Evolutionary conservation across 208 protist species (phyloP), one percentile per base, ranked within the genome.

Genomic region (Angomonas deanei): DNA sequence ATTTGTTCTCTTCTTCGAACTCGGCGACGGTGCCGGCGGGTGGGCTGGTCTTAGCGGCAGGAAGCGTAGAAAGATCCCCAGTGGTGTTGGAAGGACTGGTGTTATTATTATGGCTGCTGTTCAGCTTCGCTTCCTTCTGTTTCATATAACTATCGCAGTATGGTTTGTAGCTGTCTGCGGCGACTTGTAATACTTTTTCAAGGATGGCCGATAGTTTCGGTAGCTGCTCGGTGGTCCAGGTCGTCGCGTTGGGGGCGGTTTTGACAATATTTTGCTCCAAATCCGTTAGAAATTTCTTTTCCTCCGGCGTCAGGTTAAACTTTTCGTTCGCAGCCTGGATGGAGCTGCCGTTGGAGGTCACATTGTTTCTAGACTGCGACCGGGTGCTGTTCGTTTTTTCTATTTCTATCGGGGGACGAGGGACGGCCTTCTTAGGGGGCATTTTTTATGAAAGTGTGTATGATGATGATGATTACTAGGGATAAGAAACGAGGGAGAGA

Each of bases 1-100:
- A 95, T n/a, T 53, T 59, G 63, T 84, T 93, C 59, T 95, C 86
- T 71, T 92, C 79, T 21, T 33, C 55, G 58, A 95, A 95, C 59
- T 78, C 65, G 48, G 70, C 71, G 0, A 65, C 60, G 15, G 76
- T 80, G 48, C 77, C 72, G 28, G 67, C 36, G 42, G 28, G 42
- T 10, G 33, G 2, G 24, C 33, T 39, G 23, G 6, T 56, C 4
- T 4, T 56, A 24, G 48, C 19, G 26, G 47, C n/a, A n/a, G 31
- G 56, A 27, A 59, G 30, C 46, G 30, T 32, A 4, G 38, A 19
- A 39, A 58, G 23, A 8, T 27, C 26, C 5, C 0, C 63, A 10
- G 66, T 59, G 1, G 56, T 53, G n/a, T 49, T 63, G 32, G 68
- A 57, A 30, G 38, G 19, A 30, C 53, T 70, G 13, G 49, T 24